Base-by-base conservation (phyloP, 441 rosid species). In the Croton laevigatus region DNA sequence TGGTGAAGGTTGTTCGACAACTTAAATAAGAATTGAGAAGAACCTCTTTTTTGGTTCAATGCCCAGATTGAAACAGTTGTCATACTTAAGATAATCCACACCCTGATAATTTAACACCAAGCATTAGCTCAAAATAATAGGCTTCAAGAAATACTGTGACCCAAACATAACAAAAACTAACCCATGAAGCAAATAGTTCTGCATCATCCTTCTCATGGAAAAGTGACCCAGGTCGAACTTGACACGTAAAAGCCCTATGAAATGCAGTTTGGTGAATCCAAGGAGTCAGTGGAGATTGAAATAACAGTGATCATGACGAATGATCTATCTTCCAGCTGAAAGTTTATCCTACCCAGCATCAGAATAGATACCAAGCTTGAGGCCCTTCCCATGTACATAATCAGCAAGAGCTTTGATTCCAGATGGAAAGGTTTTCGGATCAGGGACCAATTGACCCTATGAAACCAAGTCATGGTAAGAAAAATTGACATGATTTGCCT, bases 151-250 rank as follows among this genome's bases (percentile, higher is more conserved):
- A 45, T 49, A 69, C 34, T 37, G 19, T 34, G 14, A 51, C 38
- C 23, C 48, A 0, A 32, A 3, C 5, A 53, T 51, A 49, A 70
- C 38, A 71, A 65, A 77, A 79, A 88, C 98, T 84, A 70, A 95
- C 98, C 99, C 99, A 92, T 59, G 90, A 91, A 78, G 96, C 96
- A 85, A 92, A 95, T 70, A 83, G 73, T 44, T 78, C 58, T 22
- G 99, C 96, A 72, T 95, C 98, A 75, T 86, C 93, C 46, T 69
- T 76, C 81, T 95, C 99, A 69, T 87, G 94, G 84, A 63, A 83
- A 73, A 95, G 84, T n/a, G 99, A 95, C 78, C 99, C 99, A 0
- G 98, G 97, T 69, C 92, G 93, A 80, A 89, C 98, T 88, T 89
- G 82, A 81, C 99, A 95, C 0, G 98, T 95, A 80, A 91, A 95